Evolutionary conservation across 2,329 filamentous ascomycete genomes (phyloP).

Genomic region (Fonsecaea multimorphosa): DNA sequence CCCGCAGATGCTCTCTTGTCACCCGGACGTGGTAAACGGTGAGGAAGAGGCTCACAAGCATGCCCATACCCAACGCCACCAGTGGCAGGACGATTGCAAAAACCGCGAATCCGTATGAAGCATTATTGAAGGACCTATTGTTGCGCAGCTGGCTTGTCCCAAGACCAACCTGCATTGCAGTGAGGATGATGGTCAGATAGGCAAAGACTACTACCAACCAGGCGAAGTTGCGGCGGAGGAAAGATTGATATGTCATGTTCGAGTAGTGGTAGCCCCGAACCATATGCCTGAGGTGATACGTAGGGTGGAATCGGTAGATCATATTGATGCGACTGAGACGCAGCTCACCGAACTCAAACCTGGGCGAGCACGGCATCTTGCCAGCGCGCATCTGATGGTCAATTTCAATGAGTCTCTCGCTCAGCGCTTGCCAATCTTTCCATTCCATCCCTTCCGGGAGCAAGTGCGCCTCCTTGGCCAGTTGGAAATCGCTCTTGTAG

Average conservation of each 20-base stretch:
- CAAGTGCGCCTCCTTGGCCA: conserved; percentile 44
- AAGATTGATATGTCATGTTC: conserved; percentile 26
- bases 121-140: conserved; percentile 51
- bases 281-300: background rate
- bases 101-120: conserved; percentile 57
- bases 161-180: conserved; percentile 46
- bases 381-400: too few species aligned
- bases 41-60: background rate
- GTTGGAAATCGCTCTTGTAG: conserved; percentile 48
- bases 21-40: background rate
- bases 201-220: conserved; percentile 39
- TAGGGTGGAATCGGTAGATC: conserved; percentile 35
- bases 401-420: background rate
- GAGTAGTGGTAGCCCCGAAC: conserved; percentile 4
- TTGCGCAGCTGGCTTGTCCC: conserved; percentile 39
- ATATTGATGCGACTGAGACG: conserved; percentile 52
- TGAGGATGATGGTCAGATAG: conserved; percentile 43
- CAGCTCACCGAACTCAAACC: conserved; percentile 55
- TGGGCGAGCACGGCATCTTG: conserved; percentile 17
- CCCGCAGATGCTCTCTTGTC: background rate
- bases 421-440: background rate
- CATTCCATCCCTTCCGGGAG: conserved; percentile 38
- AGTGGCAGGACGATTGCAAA: conserved; percentile 56
- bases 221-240: conserved; percentile 39
- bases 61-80: conserved; percentile 3